phyloP scores from a whole-genome alignment of 768 basidiomycete species.

The Termitomyces sp. region DNA sequence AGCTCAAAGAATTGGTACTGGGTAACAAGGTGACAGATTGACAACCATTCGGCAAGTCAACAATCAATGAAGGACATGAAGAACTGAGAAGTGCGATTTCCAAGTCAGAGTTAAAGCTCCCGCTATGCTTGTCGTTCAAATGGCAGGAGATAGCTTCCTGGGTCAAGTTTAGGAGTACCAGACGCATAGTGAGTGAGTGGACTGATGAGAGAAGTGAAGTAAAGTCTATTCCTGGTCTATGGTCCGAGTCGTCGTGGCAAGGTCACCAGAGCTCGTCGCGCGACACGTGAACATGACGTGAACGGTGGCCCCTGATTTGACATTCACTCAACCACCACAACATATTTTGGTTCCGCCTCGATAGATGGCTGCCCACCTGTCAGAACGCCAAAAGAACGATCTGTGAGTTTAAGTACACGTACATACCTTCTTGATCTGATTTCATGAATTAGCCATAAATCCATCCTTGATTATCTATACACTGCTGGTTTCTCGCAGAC shows the following conservation, averaged over 20 bases:
- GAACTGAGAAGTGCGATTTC: background rate
- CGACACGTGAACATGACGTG: conserved; percentile 8
- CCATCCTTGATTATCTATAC: conserved; percentile 34
- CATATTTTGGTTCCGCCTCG: background rate
- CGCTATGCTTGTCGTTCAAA: background rate
- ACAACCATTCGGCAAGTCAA: conserved; percentile 2
- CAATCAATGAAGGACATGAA: background rate
- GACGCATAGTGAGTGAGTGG: conserved; percentile 4
- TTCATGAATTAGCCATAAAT: conserved; percentile 26
- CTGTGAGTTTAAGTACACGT: conserved; percentile 7
- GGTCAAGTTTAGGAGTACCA: conserved; percentile 14
- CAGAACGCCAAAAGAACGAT: conserved; percentile 14
- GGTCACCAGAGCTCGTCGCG: background rate
- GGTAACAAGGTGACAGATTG: conserved; percentile 1
- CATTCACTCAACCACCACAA: background rate
- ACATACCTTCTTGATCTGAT: background rate
- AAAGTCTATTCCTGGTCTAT: no score
- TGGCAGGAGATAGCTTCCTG: conserved; percentile 6
- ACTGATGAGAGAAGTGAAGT: no score
- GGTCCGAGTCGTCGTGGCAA: background rate
- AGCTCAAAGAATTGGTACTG: background rate
- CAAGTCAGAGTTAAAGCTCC: background rate
- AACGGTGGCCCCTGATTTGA: background rate
- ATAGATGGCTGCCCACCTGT: conserved; percentile 10
- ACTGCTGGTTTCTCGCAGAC: conserved; percentile 29